Base-by-base conservation (phyloP, 1,139 yeast species). In the Scheffersomyces cryptocercus region DNA sequence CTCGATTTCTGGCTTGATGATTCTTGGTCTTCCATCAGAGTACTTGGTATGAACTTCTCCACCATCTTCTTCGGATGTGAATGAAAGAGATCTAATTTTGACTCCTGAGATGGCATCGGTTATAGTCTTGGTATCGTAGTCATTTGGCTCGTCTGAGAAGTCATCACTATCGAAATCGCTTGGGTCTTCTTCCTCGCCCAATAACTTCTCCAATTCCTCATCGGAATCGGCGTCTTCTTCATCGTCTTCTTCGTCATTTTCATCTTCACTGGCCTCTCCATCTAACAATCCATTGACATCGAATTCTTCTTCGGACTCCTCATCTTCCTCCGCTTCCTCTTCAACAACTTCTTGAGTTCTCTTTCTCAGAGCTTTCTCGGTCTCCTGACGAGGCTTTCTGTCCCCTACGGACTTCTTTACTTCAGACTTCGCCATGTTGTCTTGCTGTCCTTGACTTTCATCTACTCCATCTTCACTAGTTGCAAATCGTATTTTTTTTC, bases 1-100 rank as follows among this genome's bases (percentile, higher is more conserved):
- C 29, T 88, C 85, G 53, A 93, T 91, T 62, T 89, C 97, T 3
- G 97, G 97, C 56, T 81, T 83, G 46, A 91, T 75, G 8, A 84
- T 67, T 61, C 98, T 76, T 13, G 83, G 82, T 43, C 77, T 73
- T 8, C 97, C 97, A 64, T 91, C 97, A 0, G 97, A 83, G 55
- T 79, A 86, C 51, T 74, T 74, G 24, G 86, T 72, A 40, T 73
- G 71, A 29, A 77, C 61, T 3, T 51, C 55, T 29, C 62, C 65
- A 4, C 62, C 52, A 12, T 65, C 62, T 13, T 70, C 40, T 42
- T 28, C 46, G 49, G 75, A 64, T 5, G 56, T 56, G 43, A 65
- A 69, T 1, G 81, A 73, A 47, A 77, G 60, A 10, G 81, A 71
- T 49, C 81, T 73, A 33, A 83, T 68, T 51, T 73, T 73, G 29